A percentile compares a stretch with the other conserved stretches of the same genome.
phyloP scores from a whole-genome alignment of 108 stramenopile species.

The Conticribra guillardii region DNA sequence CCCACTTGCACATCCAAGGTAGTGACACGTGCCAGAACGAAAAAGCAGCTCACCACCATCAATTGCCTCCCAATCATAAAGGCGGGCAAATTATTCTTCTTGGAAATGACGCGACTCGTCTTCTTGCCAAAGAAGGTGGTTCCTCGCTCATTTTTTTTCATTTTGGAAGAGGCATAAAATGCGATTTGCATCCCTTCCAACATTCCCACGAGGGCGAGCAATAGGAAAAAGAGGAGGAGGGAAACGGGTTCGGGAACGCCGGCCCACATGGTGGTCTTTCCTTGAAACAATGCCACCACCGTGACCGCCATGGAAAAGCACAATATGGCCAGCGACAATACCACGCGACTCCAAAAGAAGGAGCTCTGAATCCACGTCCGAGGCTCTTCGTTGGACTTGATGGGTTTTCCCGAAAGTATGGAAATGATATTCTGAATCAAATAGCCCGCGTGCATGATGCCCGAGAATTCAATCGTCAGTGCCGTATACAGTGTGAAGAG shows the following conservation, averaged over 20 bases:
- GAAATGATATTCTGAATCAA: slow-evolving; percentile 61
- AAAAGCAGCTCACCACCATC: slow-evolving; percentile 69
- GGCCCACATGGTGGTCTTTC: slow-evolving; percentile 71
- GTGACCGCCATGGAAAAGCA: slow-evolving; percentile 64
- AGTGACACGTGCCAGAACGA: slow-evolving; percentile 72
- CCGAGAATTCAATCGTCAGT: slow-evolving; percentile 69
- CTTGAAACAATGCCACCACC: slow-evolving; percentile 52
- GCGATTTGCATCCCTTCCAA: slow-evolving; percentile 85
- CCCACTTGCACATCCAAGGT: slow-evolving; percentile 53
- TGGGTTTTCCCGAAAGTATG: slow-evolving; percentile 48
- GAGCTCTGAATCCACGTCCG: slow-evolving; percentile 22
- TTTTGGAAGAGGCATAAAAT: slow-evolving; percentile 75
- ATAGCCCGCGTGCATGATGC: slow-evolving; percentile 72
- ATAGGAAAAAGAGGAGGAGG: slow-evolving; percentile 58
- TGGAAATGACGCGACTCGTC: slow-evolving; percentile 61
- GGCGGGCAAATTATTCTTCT: slow-evolving; percentile 63
- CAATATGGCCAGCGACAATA: slow-evolving; percentile 48
- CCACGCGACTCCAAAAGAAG: slow-evolving; percentile 64
- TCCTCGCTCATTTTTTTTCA: slow-evolving; percentile 60
- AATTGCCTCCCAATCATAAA: slow-evolving; percentile 83
- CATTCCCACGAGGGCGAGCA: slow-evolving; percentile 66
- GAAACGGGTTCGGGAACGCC: slow-evolving; percentile 56
- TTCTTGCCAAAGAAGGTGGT: slow-evolving; percentile 52
- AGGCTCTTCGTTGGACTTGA: slow-evolving; percentile 62
- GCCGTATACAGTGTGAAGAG: slow-evolving; percentile 67